Evolutionary conservation across 139 green algal species (phyloP).

Genomic region (Chlamydomonas incerta): DNA sequence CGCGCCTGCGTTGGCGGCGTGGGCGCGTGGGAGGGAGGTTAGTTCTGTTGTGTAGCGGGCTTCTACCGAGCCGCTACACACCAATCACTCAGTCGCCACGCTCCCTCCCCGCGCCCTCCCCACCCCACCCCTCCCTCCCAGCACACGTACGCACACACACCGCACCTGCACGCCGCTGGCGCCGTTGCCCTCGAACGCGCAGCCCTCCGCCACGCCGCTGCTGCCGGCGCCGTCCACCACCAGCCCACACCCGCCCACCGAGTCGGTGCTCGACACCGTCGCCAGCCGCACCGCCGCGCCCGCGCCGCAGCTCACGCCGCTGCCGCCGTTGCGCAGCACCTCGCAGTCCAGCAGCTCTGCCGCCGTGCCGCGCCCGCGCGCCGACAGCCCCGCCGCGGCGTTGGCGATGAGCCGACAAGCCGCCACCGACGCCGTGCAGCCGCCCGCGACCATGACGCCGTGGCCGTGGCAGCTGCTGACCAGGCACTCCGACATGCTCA

Average conservation of each 20-base stretch:
- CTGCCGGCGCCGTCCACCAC: not conserved
- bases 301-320: not conserved
- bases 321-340: not conserved
- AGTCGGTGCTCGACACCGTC: not conserved
- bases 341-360: constrained; percentile 21
- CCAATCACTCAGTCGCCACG: no score
- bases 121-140: no score
- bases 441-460: not conserved
- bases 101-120: no score
- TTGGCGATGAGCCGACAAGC: not conserved
- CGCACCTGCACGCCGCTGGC: not conserved
- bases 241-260: not conserved
- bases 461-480: not conserved
- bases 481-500: not conserved
- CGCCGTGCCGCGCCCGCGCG: not conserved
- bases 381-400: not conserved
- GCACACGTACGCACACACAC: no score
- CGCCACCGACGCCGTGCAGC: not conserved
- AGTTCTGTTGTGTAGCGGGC: no score
- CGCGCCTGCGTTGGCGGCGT: not conserved
- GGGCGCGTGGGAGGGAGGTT: no score
- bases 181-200: constrained; percentile 14
- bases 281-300: not conserved
- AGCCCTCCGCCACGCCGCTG: not conserved
- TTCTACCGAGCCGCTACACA: no score